These are phyloP conservation scores for Dictyostelium brefeldianum DNA, from an alignment of 78 protist genomes.

Conservation along the genomic window DNA sequence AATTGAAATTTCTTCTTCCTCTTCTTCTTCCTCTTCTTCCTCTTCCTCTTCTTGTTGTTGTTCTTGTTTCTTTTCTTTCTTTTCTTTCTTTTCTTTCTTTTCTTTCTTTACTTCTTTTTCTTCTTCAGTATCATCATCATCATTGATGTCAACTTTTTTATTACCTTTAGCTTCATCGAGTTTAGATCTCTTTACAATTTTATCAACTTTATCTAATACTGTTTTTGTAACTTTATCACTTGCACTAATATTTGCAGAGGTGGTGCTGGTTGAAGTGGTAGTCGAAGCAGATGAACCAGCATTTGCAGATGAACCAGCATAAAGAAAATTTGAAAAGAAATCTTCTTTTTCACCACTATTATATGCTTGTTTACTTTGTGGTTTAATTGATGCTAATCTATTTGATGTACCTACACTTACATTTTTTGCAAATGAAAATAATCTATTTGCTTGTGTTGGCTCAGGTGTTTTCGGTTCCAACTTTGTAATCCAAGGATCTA, in stretches of 20 bases:
- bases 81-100: not conserved
- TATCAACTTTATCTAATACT: not conserved
- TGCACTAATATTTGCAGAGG: not conserved
- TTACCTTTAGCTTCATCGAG: not conserved
- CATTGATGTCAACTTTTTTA: too few relatives aligned
- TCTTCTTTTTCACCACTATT: not conserved
- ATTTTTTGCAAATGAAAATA: not conserved
- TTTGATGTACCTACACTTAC: not conserved
- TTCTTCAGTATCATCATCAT: not conserved
- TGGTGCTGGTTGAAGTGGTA: not conserved
- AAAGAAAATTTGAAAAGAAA: not conserved
- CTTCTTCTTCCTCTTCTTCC: not conserved
- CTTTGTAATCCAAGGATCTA: slow-evolving; percentile 5
- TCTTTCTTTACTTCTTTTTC: not conserved
- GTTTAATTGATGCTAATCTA: slow-evolving; percentile 1
- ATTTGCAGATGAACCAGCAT: not conserved
- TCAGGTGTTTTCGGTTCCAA: not conserved
- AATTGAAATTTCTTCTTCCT: not conserved
- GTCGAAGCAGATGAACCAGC: not conserved
- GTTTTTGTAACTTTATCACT: not conserved
- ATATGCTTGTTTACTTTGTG: not conserved
- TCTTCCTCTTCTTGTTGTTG: too few relatives aligned
- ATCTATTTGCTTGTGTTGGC: not conserved
- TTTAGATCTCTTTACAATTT: not conserved
- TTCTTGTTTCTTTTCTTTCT: not conserved